Evolutionary conservation across 106 monocot genomes (phyloP), one percentile per base, ranked within the genome.

Genomic region (Allium fistulosum): DNA sequence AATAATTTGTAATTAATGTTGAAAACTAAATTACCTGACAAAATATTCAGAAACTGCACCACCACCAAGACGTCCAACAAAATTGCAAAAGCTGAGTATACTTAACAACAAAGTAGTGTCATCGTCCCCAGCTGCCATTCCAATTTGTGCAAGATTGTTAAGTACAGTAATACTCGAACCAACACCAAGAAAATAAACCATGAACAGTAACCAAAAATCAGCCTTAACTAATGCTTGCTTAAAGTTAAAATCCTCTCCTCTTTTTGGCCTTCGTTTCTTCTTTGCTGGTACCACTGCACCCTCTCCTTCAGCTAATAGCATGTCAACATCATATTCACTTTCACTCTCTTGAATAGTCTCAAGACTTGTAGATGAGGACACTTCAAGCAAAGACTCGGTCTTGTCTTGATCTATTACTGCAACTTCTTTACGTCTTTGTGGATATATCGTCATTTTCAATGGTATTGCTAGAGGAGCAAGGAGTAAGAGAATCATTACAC

Each of bases 141-240:
- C 94, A 69, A 95, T 77, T 62, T 95, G 94, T 17, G 94, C 94
- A 51, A 95, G 71, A 62, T 95, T 95, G 66, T 95, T 95, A n/a
- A 95, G 85, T 51, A 89, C 81, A 5, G 93, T 93, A 15, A 93
- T 83, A 68, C 89, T 89, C 10, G 93, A 75, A 10, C 93, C 93
- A 26, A 93, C 93, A 1, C 89, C 89, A 13, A 83, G 59, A 67
- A 93, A 93, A 61, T 81, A 84, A 7, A 73, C 81, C 51, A 83
- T 7, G 67, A 95, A 95, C 14, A 95, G 73, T 22, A 95, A 73
- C 94, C 94, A 95, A 65, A 88, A 95, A 77, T 95, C 94, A n/a
- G 94, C 90, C 73, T 95, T 95, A 11, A 95, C 72, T 49, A 89
- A 28, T 16, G 89, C 93, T 78, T 93, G 79, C 9, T 56, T 60